Evolutionary conservation across 1,284 basidiomycete species (phyloP), one percentile per base, ranked within the genome.

Genomic region (Ceratobasidium sp.): DNA sequence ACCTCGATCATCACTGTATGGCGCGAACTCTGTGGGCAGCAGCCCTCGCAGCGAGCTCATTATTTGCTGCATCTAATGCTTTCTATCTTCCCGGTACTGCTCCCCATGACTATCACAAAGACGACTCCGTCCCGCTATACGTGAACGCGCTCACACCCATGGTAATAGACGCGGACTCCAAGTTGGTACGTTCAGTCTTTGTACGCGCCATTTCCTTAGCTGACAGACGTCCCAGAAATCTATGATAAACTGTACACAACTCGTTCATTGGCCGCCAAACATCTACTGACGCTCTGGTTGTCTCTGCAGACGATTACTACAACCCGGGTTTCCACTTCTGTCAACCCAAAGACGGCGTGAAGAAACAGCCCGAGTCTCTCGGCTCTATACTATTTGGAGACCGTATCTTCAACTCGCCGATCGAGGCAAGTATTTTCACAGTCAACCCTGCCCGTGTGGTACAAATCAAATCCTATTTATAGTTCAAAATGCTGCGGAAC

Each of bases 321-420:
- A 88, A 94, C 77, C 86, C 89, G 1, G 83, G 83, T 53, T 92
- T 98, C 76, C 89, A 90, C 75, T 98, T 98, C 81, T 98, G 96
- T 79, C 78, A 86, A 75, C 96, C 96, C 6, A 82, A 86, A 61
- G 88, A 84, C 7, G 94, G 93, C 3, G 88, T 90, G 0, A 82
- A 88, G 78, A 88, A 90, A 77, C 89, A 95, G 79, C 88, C 92
- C 14, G 96, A 97, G 81, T 92, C 90, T 1, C 83, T 99, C 30
- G 96, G 96, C 4, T 94, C 93, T 36, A 95, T 97, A 75, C 83
- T 99, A 16, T 98, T 98, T 77, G 96, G 96, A 36, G 96, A 99
- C 83, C 87, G 96, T 74, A 95, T 99, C 78, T 94, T 96, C 81
- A 90, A 91, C 79, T 94, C 93, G 8, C 91, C 92, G 2, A 96